Evolutionary conservation across 75 land plant species (phyloP), one percentile per base, ranked within the genome.

Genomic region (Cryptomeria japonica): DNA sequence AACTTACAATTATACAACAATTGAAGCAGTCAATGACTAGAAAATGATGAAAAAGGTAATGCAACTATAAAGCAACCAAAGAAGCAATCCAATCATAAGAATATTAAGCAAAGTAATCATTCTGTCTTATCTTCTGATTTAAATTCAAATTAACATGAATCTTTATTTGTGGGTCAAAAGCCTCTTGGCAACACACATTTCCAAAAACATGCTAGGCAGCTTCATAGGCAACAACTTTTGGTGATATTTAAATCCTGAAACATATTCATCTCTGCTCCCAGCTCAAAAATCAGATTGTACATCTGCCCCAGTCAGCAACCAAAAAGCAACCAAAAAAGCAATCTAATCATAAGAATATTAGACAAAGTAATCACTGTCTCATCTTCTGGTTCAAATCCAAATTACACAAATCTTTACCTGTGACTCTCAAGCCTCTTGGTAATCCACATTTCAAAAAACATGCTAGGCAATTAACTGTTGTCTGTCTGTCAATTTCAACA

Each of bases 111-210:
- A 11, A 80, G 22, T 6, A 44, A 2, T 37, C 13, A 19, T 12
- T 82, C 31, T 46, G 83, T 39, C 80, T 78, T 38, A 38, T 39
- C 80, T 38, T 37, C 25, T 37, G 82, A 22, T 79, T 79, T 28
- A 79, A 79, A 41, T 41, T 41, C 82, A 79, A 32, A 22, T 79
- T 79, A 9, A 39, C 28, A 39, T 8, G 4, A 15, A 78, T 37
- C 44, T 39, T 6, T 39, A 7, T 38, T 28, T 38, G 82, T 56
- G 37, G 88, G 39, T 19, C 96, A 92, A 89, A 95, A 91, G 0
- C 92, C 95, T 85, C 93, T 36, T 91, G 92, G 89, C 92, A 95
- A 22, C 93, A 92, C 70, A 93, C 93, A 86, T 93, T 93, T 87
- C 89, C 90, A 87, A 92, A 94, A 85, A 92, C 92, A 88, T 88